Percentiles rank a stretch among this genome's conserved stretches.
These are phyloP conservation scores for Epichloe baconii DNA, from an alignment of 2,329 filamentous ascomycete species.

Conservation along the genomic window DNA sequence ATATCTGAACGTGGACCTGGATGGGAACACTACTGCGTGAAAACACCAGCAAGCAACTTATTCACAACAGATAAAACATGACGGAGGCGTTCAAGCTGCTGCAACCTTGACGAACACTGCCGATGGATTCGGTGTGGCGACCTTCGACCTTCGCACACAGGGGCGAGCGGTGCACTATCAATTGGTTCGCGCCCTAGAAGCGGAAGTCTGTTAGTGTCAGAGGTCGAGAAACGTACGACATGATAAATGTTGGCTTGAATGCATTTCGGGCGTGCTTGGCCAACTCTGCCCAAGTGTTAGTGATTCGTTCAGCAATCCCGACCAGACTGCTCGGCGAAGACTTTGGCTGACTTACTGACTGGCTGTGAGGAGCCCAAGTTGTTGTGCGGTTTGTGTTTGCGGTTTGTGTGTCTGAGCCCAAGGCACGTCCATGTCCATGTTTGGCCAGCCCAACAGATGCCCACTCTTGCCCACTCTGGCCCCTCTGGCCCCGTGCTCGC, in stretches of 20 bases:
- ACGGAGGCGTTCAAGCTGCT: too few species aligned
- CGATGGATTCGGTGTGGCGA: neutral
- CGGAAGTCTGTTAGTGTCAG: neutral
- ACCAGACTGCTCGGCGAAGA: too few species aligned
- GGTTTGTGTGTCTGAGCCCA: neutral
- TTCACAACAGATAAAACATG: too few species aligned
- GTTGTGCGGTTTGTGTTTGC: neutral
- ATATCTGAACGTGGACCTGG: too few species aligned
- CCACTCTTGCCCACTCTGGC: neutral
- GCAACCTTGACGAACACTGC: too few species aligned
- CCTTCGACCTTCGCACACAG: neutral
- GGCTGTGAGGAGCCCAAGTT: neutral
- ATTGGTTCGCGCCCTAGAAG: neutral
- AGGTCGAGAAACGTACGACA: neutral
- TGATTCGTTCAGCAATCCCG: too few species aligned
- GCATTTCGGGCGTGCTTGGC: neutral
- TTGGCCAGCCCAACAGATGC: neutral
- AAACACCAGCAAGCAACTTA: too few species aligned
- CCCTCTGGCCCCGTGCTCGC: slow-evolving; percentile 1
- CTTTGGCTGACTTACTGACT: neutral
- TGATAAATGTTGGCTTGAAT: neutral
- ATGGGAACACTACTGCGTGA: too few species aligned
- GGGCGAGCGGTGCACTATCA: neutral
- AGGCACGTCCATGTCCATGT: neutral
- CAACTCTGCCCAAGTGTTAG: neutral